phyloP scores from a whole-genome alignment of 768 basidiomycete species.

The Tricholoma flavovirens region DNA sequence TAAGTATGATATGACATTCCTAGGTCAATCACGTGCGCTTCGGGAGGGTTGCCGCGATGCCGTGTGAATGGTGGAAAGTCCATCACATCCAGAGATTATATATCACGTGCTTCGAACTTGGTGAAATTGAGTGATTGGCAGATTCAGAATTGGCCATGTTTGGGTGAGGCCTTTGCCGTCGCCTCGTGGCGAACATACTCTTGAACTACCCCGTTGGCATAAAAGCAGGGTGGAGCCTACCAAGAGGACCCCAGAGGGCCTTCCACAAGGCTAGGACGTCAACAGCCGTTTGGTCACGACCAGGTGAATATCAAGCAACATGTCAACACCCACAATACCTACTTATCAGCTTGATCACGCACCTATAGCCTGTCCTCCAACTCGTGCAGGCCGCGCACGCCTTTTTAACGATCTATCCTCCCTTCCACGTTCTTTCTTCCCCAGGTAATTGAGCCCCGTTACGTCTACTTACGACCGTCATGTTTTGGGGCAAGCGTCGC shows the following conservation, averaged over 20 bases:
- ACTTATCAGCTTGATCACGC: slow-evolving; percentile 18
- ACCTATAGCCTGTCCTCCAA: slow-evolving; percentile 23
- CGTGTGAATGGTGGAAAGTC: neutral
- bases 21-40: too few relatives aligned
- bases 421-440: slow-evolving; percentile 9
- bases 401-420: slow-evolving; percentile 22
- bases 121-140: too few relatives aligned
- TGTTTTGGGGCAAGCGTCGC: slow-evolving; percentile 27
- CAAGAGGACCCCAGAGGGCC: slow-evolving; percentile 24
- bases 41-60: neutral
- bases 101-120: slow-evolving; percentile 18
- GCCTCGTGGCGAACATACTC: slow-evolving; percentile 30
- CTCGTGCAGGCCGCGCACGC: slow-evolving; percentile 27
- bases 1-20: too few relatives aligned
- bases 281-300: slow-evolving; percentile 19
- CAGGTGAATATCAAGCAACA: slow-evolving; percentile 19
- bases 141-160: slow-evolving; percentile 9
- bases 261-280: slow-evolving; percentile 25
- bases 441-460: slow-evolving; percentile 10
- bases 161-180: slow-evolving; percentile 18
- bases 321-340: slow-evolving; percentile 6
- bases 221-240: slow-evolving; percentile 23
- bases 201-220: slow-evolving; percentile 18
- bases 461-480: slow-evolving; percentile 17
- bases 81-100: neutral